Base-by-base conservation (phyloP, 164 flowering plant species). In the Piper longum region DNA sequence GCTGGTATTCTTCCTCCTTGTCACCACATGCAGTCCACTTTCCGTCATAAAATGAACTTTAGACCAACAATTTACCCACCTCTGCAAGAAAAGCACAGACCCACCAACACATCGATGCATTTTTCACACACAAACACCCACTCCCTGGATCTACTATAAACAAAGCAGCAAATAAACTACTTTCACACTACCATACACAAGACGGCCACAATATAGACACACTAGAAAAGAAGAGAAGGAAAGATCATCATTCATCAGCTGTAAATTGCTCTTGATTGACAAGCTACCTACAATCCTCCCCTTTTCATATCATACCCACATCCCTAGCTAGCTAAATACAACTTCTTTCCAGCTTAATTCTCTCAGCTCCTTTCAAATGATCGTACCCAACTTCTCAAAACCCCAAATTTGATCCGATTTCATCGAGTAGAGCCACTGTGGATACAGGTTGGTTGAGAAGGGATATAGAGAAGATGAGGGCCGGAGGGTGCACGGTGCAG, bases 1-100 rank as follows among this genome's bases (percentile, higher is more conserved):
- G 74, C 81, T 79, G 75, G 63, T 74, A 73, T 67, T 73, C 75
- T 64, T 77, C 78, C 83, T 81, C 72, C 80, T 82, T 79, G 87
- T 85, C 85, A 80, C 71, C 98, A 91, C 91, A 87, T 92, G 93
- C 89, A 80, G 64, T 78, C 90, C 89, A 88, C 95, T 86, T 84
- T 85, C 86, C 90, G 76, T 84, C 77, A 71, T 82, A 74, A 79
- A 83, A 81, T 83, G 86, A 41, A 74, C 86, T 81, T 83, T 82
- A 83, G 85, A 82, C 85, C 87, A 73, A 57, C 72, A 71, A 71
- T 71, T 75, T 78, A 67, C 48, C 91, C 95, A 83, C 85, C 65
- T 73, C 70, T 43, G 59, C 91, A 88, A 88, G 95, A 77, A 86
- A 88, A 79, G 93, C 83, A 91, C 78, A 79, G 62, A 74, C 75